These are phyloP conservation scores for Veloporphyrellus conicus DNA, from an alignment of 1,284 basidiomycete species.

Conservation along the genomic window DNA sequence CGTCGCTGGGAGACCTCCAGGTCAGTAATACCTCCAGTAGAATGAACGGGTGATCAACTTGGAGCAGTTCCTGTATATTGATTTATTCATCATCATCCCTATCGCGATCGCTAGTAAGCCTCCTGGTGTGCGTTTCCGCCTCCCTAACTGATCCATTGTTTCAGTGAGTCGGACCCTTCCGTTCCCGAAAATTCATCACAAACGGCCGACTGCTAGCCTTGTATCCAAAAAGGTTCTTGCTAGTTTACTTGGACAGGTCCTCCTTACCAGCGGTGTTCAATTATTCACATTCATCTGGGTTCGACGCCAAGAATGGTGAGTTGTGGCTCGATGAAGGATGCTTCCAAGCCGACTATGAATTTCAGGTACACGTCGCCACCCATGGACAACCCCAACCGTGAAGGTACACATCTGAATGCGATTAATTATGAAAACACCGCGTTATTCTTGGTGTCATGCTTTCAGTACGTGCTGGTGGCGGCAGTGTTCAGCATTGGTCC, in stretches of 20 bases:
- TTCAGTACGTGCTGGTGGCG: slow-evolving; percentile 97
- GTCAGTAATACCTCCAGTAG: slow-evolving; percentile 39
- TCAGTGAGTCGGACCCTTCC: slow-evolving; percentile 93
- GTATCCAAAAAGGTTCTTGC: slow-evolving; percentile 95
- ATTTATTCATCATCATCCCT: slow-evolving; percentile 96
- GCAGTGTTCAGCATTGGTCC: slow-evolving; percentile 97
- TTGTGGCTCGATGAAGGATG: neutral
- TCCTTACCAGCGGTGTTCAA: slow-evolving; percentile 83
- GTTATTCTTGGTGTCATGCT: slow-evolving; percentile 91
- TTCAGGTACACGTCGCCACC: slow-evolving; percentile 62
- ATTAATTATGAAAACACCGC: slow-evolving; percentile 91
- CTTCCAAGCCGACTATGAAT: slow-evolving; percentile 3
- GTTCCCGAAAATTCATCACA: slow-evolving; percentile 81
- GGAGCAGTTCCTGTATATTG: slow-evolving; percentile 89
- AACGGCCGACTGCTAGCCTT: slow-evolving; percentile 92
- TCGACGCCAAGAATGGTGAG: slow-evolving; percentile 75
- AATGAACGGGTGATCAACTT: slow-evolving; percentile 7
- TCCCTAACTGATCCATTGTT: slow-evolving; percentile 13
- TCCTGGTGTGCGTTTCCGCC: neutral
- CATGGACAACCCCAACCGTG: slow-evolving; percentile 46
- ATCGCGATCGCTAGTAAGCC: slow-evolving; percentile 87
- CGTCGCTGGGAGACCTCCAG: slow-evolving; percentile 95
- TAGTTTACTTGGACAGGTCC: slow-evolving; percentile 90
- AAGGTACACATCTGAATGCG: slow-evolving; percentile 80
- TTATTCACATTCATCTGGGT: slow-evolving; percentile 90